Evolutionary conservation across 306 rosid species (phyloP).

Genomic region (Clitoria ternatea): DNA sequence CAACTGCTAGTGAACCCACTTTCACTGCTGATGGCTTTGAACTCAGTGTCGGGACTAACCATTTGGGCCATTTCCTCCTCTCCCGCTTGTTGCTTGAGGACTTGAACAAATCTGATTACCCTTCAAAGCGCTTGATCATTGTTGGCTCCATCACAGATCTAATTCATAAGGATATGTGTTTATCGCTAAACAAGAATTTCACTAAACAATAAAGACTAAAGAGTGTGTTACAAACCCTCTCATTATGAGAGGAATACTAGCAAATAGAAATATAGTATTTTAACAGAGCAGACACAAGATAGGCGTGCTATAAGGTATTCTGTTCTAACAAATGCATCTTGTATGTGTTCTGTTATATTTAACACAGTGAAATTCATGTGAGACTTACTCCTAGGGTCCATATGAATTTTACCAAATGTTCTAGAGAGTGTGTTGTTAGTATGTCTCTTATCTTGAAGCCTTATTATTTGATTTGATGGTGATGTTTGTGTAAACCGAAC

Average conservation of each 20-base stretch:
- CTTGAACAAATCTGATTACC: slow-evolving; percentile 73
- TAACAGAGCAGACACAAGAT: too few species aligned
- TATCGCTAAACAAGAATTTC: too few species aligned
- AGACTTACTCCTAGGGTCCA: background rate
- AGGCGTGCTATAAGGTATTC: too few species aligned
- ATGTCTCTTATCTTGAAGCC: background rate
- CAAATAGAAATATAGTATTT: too few species aligned
- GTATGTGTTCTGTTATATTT: too few species aligned
- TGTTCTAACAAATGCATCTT: too few species aligned
- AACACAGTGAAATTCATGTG: background rate
- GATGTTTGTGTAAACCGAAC: slow-evolving; percentile 11
- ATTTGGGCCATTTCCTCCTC: slow-evolving; percentile 87
- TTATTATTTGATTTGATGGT: background rate
- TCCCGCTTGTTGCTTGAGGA: slow-evolving; percentile 69
- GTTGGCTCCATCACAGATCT: slow-evolving; percentile 90
- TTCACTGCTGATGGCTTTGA: slow-evolving; percentile 89
- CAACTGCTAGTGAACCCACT: slow-evolving; percentile 82
- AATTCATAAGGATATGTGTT: background rate
- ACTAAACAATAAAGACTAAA: background rate
- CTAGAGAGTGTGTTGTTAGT: background rate
- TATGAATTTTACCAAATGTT: background rate
- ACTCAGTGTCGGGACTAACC: slow-evolving; percentile 88
- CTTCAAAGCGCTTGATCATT: slow-evolving; percentile 70
- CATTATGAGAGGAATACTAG: background rate
- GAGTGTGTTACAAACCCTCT: background rate